A percentile compares a stretch with the other conserved stretches of the same genome.
phyloP scores from a whole-genome alignment of 768 basidiomycete genomes.

The Lactarius hatsudake region DNA sequence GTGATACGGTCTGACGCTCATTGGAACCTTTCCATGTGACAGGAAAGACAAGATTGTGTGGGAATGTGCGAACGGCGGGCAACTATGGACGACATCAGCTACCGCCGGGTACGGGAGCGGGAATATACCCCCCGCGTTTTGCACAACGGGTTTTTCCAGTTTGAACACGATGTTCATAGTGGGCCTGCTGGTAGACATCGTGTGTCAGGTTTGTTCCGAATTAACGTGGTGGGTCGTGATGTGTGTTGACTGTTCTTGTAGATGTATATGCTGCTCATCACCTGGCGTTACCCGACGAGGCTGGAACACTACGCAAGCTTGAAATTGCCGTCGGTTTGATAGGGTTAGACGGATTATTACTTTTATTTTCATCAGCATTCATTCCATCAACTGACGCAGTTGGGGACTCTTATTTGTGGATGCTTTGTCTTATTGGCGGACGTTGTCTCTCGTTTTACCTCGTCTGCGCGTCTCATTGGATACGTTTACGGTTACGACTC shows the following conservation, averaged over 20 bases:
- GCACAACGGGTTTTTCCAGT: conserved; percentile 55
- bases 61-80: conserved; percentile 72
- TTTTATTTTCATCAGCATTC: background rate
- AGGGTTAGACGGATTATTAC: conserved; percentile 44
- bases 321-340: conserved; percentile 55
- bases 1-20: conserved; percentile 15
- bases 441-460: conserved; percentile 33
- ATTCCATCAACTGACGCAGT: conserved; percentile 12
- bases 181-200: conserved; percentile 59
- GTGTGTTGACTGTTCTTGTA: conserved; percentile 31
- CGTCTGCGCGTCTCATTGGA: conserved; percentile 32
- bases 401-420: conserved; percentile 39
- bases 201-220: conserved; percentile 52
- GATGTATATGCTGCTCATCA: conserved; percentile 76
- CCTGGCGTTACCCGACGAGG: conserved; percentile 70
- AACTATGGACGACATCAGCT: conserved; percentile 51
- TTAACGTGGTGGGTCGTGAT: conserved; percentile 19
- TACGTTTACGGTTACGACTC: conserved; percentile 33
- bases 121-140: conserved; percentile 54
- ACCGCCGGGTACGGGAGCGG: conserved; percentile 43
- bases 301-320: conserved; percentile 63
- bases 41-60: conserved; percentile 68
- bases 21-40: conserved; percentile 20
- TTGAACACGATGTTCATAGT: conserved; percentile 66
- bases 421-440: conserved; percentile 30